Evolutionary conservation across 495 filamentous ascomycete species (phyloP), one percentile per base, ranked within the genome.

Genomic region (Hypomontagnella submonticulosa): DNA sequence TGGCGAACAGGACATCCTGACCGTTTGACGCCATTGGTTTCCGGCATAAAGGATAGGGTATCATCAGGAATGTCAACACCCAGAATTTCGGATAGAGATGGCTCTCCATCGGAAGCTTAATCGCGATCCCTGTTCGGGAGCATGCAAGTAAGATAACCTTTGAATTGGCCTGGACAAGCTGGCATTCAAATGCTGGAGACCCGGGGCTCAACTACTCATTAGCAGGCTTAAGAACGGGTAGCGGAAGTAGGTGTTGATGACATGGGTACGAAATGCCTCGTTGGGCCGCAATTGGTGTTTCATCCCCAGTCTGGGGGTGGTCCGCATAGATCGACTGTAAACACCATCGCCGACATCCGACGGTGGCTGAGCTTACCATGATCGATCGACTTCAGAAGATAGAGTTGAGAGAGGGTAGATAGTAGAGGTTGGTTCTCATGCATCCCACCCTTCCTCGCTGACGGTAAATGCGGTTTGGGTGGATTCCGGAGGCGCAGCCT

Each of bases 241-340:
- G 15, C 49, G 27, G 50, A 58, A 30, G 19, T 4, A 40, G 5
- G 16, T 12, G 23, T 47, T 46, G 37, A 18, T 19, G 34, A 13
- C 18, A 32, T 4, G 15, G 46, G 23, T 32, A 34, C 58, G 58
- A 67, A 61, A 67, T 67, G 42, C 41, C 51, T 67, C 65, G 49
- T 67, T 63, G 48, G 65, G 53, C 58, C 48, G 58, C 65, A 58
- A 63, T 41, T 6, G 13, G 19, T 41, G 64, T 67, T 67, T 67
- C 64, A 67, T 8, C 23, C 52, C 44, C 33, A 19, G 51, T 53
- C 58, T 47, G 65, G 58, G 58, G 58, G 23, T 54, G 38, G 10
- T 67, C 58, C 23, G 51, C 52, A 20, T 27, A 54, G 13, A 33
- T 37, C 43, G 30, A 44, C 49, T 30, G 49, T 32, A 20, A 52